Percentiles rank a stretch among this genome's conserved stretches.
Conservation (phyloP, 148 eudicot genomes). For the Chenopodium suecicum region DNA sequence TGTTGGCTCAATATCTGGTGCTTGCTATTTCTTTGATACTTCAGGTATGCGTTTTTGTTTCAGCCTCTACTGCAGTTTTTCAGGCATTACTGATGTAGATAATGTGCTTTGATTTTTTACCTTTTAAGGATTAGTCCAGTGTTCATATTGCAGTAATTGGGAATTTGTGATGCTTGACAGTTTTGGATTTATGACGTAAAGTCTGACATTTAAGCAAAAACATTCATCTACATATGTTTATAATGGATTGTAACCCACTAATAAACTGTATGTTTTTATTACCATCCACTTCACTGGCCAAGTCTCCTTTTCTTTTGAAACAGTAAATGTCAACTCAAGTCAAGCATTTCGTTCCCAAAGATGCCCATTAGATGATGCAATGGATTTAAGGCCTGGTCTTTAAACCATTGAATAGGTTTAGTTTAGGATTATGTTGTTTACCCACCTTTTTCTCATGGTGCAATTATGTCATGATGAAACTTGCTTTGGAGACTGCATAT, state of each 20-base stretch:
- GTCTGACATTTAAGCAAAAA: not conserved
- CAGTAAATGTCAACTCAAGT: not conserved
- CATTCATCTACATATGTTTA: not conserved
- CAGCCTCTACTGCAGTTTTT: not conserved
- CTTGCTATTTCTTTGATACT: slow-evolving; percentile 45
- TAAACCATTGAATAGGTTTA: no score
- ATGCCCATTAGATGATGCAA: not conserved
- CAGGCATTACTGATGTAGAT: not conserved
- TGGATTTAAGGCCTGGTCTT: not conserved
- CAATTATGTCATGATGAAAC: not conserved
- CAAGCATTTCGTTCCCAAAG: not conserved
- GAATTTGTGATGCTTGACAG: not conserved
- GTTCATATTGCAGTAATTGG: not conserved
- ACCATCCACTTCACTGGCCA: not conserved
- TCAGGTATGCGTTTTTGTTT: slow-evolving; percentile 36
- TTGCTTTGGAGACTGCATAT: not conserved
- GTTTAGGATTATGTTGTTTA: not conserved
- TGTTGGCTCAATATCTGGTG: slow-evolving; percentile 53
- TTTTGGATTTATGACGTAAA: not conserved
- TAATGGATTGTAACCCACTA: not conserved
- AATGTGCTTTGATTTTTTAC: not conserved
- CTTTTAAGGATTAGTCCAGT: not conserved
- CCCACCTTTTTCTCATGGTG: not conserved
- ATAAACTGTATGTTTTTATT: not conserved
- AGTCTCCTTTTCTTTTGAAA: not conserved